These are phyloP conservation scores for Isabelozyma gotoi DNA, from an alignment of 805 yeast species.

Conservation along the genomic window DNA sequence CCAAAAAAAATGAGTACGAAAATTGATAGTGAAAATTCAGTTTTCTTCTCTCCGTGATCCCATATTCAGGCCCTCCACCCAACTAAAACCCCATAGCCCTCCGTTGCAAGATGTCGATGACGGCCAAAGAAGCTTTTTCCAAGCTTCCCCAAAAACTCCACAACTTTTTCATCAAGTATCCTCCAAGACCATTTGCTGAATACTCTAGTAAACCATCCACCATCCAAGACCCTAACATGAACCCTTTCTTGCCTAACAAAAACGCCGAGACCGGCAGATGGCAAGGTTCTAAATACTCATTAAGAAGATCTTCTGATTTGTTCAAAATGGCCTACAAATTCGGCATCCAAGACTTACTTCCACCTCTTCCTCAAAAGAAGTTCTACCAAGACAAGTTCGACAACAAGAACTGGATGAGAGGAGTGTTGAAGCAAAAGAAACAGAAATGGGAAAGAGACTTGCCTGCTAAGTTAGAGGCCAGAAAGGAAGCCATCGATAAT, in stretches of 20 bases:
- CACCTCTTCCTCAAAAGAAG: conserved; percentile 62
- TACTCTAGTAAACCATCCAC: conserved; percentile 66
- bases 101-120: conserved; percentile 20
- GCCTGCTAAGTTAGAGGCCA: conserved; percentile 56
- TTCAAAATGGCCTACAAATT: conserved; percentile 78
- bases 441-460: conserved; percentile 74
- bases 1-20: neutral
- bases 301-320: conserved; percentile 79
- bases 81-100: no score
- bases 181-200: conserved; percentile 75
- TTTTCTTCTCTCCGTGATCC: neutral
- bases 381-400: conserved; percentile 79
- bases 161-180: conserved; percentile 75
- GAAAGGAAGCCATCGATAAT: conserved; percentile 62
- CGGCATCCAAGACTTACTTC: conserved; percentile 79
- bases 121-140: conserved; percentile 47
- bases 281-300: conserved; percentile 76
- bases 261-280: conserved; percentile 78
- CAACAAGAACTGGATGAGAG: conserved; percentile 68
- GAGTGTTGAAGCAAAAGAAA: conserved; percentile 77
- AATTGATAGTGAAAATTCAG: neutral
- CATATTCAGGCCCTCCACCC: no score
- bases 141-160: conserved; percentile 70
- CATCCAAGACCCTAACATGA: conserved; percentile 67
- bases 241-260: conserved; percentile 84